Evolutionary conservation across 164 flowering plant genomes (phyloP).

Genomic region (Magnolia officinalis): DNA sequence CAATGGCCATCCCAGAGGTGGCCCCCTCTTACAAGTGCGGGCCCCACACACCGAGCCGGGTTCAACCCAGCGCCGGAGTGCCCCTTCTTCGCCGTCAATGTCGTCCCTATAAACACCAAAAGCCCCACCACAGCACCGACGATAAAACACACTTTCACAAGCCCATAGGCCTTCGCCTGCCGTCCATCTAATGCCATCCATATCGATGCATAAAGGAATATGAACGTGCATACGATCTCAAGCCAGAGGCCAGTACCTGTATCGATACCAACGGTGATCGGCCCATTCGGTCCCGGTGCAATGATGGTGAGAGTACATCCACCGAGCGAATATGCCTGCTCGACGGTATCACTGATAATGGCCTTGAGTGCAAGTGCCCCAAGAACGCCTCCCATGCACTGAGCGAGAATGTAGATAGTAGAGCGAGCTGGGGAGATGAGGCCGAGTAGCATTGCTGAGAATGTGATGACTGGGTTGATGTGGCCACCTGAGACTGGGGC

Average conservation of each 20-base stretch:
- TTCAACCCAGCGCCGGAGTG: constrained; percentile 63
- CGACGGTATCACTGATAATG: constrained; percentile 31
- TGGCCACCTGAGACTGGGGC: constrained; percentile 62
- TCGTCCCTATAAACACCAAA: constrained; percentile 40
- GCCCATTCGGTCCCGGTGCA: constrained; percentile 43
- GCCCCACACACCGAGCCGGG: constrained; percentile 70
- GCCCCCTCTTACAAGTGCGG: constrained; percentile 63
- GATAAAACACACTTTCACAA: constrained; percentile 23
- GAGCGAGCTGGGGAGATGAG: constrained; percentile 47
- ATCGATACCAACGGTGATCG: constrained; percentile 29
- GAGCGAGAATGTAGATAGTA: constrained; percentile 42
- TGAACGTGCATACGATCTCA: constrained; percentile 47
- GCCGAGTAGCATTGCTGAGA: constrained; percentile 46
- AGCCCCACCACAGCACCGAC: constrained; percentile 48
- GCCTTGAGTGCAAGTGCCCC: constrained; percentile 54
- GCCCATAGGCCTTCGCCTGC: constrained; percentile 35
- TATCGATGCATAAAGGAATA: constrained; percentile 44
- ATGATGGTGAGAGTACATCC: constrained; percentile 52
- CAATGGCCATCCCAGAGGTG: constrained; percentile 59
- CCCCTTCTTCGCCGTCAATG: constrained; percentile 44
- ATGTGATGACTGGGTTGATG: constrained; percentile 45
- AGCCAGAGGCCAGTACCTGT: constrained; percentile 43
- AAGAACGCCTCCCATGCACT: constrained; percentile 45
- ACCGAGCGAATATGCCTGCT: constrained; percentile 41
- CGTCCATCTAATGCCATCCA: constrained; percentile 48